These are phyloP conservation scores for Periglandula ipomoeae DNA, from an alignment of 2,329 filamentous ascomycete species.

Conservation along the genomic window DNA sequence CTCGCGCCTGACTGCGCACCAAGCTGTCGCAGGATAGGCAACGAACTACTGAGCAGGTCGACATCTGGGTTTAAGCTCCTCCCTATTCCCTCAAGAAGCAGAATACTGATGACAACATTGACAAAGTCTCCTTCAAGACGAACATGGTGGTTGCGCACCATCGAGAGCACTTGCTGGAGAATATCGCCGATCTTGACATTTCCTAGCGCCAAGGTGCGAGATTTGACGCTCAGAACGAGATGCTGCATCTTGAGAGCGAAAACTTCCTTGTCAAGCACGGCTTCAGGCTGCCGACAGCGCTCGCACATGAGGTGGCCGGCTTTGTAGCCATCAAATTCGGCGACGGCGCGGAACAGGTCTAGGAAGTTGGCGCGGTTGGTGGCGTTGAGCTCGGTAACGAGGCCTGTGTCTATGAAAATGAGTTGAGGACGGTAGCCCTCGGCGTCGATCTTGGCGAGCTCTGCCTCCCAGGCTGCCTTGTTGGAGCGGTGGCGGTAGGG, in stretches of 20 bases:
- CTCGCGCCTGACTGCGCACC: conserved; percentile 66
- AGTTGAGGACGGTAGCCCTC: conserved; percentile 91
- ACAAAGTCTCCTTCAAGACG: conserved; percentile 95
- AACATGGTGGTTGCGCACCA: conserved; percentile 90
- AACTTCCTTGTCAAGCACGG: conserved; percentile 79
- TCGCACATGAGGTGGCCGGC: conserved; percentile 95
- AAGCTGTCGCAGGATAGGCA: conserved; percentile 84
- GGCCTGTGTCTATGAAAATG: conserved; percentile 93
- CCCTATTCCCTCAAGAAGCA: conserved; percentile 90
- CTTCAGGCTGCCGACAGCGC: conserved; percentile 83
- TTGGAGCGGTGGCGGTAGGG: conserved; percentile 59
- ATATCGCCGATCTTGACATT: conserved; percentile 97
- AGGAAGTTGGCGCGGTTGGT: conserved; percentile 85
- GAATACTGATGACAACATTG: conserved; percentile 92
- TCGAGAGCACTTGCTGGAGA: conserved; percentile 76
- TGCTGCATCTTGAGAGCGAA: conserved; percentile 97
- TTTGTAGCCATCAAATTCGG: conserved; percentile 94
- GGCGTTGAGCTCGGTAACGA: conserved; percentile 87
- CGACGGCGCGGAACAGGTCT: conserved; percentile 89
- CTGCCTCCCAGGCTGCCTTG: conserved; percentile 59
- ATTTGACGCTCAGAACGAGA: conserved; percentile 84
- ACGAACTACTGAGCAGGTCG: conserved; percentile 74
- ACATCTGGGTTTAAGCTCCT: conserved; percentile 76
- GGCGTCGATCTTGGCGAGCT: conserved; percentile 66
- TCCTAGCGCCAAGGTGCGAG: conserved; percentile 78